These are phyloP conservation scores for Globisporangium middletonii DNA, from an alignment of 352 stramenopile genomes.

Conservation along the genomic window DNA sequence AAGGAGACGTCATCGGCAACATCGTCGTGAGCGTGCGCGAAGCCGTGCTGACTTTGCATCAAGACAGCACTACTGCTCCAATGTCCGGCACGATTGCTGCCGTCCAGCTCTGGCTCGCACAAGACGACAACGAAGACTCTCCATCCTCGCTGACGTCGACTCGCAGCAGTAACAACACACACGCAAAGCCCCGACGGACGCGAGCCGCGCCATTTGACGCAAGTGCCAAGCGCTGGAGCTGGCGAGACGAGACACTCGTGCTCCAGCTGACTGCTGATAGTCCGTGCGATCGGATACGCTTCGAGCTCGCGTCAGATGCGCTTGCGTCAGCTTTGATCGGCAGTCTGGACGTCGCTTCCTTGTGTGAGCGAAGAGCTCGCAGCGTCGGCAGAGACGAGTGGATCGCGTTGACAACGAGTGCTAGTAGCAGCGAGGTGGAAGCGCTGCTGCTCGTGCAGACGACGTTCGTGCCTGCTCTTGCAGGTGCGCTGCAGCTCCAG, in stretches of 20 bases:
- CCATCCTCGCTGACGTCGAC: background rate
- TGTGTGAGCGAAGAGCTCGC: background rate
- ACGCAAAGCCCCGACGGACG: slow-evolving; percentile 2
- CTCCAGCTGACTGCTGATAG: background rate
- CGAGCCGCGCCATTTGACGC: background rate
- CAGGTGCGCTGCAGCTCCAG: slow-evolving; percentile 4
- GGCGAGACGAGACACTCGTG: slow-evolving; percentile 21
- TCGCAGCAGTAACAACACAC: background rate
- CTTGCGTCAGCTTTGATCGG: background rate
- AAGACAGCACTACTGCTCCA: background rate
- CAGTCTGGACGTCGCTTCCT: background rate
- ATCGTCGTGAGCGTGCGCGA: slow-evolving; percentile 5
- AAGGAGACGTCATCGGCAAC: background rate
- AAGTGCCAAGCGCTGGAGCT: slow-evolving; percentile 13
- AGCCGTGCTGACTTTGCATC: background rate
- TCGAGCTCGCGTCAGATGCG: slow-evolving; percentile 4
- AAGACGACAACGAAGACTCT: background rate
- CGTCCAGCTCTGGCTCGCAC: slow-evolving; percentile 10
- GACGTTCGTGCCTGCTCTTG: background rate
- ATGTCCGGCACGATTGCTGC: slow-evolving; percentile 11
- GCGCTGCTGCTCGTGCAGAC: slow-evolving; percentile 2
- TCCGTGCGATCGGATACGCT: background rate
- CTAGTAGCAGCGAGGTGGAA: background rate
- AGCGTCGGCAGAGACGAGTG: slow-evolving; percentile 1
- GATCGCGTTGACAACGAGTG: background rate